Conservation (phyloP, 768 basidiomycete species). For the Multifurca ochricompacta region DNA sequence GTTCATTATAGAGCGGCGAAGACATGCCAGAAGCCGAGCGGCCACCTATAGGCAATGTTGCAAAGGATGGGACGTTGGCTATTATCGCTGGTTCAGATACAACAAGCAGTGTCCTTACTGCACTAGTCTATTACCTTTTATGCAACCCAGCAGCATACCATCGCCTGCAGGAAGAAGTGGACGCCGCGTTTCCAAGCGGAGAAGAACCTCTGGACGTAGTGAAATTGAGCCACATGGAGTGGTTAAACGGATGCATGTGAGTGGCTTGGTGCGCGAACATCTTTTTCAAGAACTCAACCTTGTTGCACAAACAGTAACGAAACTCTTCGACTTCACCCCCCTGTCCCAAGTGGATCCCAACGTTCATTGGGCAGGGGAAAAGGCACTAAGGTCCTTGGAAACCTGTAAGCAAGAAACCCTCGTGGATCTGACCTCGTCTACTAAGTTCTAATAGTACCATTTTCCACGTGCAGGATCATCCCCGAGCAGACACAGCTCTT, state of each 20-base stretch:
- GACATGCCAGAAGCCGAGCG: constrained; percentile 6
- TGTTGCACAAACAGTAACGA: constrained; percentile 36
- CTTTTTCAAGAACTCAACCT: too few species aligned
- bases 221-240: constrained; percentile 11
- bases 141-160: constrained; percentile 25
- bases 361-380: constrained; percentile 32
- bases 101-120: constrained; percentile 30
- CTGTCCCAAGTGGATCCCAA: constrained; percentile 41
- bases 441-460: neutral
- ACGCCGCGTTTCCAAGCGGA: constrained; percentile 3
- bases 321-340: constrained; percentile 40
- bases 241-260: constrained; percentile 19
- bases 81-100: constrained; percentile 40
- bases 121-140: constrained; percentile 32
- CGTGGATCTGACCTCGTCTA: neutral
- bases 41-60: constrained; percentile 15
- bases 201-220: constrained; percentile 15
- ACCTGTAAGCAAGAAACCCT: neutral
- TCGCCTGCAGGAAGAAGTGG: constrained; percentile 12
- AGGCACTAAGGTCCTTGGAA: constrained; percentile 24
- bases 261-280: neutral
- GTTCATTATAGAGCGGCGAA: constrained; percentile 4
- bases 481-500: constrained; percentile 16
- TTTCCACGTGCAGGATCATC: neutral
- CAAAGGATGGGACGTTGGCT: constrained; percentile 32